Conservation (phyloP, 208 protist species). For the Phytomonas sp. region DNA sequence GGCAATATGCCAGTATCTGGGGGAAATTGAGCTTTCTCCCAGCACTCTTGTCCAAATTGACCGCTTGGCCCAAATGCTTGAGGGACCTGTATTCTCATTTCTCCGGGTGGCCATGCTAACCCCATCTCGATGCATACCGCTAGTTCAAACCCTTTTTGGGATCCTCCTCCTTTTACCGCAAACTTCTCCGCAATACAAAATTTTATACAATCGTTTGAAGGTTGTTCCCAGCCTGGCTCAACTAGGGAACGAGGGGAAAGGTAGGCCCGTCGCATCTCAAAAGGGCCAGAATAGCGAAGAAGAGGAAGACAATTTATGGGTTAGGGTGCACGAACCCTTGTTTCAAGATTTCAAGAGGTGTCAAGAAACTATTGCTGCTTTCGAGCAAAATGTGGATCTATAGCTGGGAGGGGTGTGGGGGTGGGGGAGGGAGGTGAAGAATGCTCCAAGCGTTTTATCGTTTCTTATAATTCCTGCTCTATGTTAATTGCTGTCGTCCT, state of each 20-base stretch:
- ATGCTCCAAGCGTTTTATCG: background rate
- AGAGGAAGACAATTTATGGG: background rate
- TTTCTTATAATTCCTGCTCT: background rate
- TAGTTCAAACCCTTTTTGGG: constrained; percentile 92
- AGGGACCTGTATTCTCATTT: constrained; percentile 92
- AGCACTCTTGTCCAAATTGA: constrained; percentile 92
- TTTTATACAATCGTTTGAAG: constrained; percentile 39
- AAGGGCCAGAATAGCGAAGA: background rate
- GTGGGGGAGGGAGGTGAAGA: too few relatives aligned
- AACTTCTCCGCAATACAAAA: constrained; percentile 72
- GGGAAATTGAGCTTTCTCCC: constrained; percentile 83
- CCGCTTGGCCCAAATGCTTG: constrained; percentile 93
- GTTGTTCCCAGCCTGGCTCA: background rate
- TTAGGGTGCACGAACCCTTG: background rate
- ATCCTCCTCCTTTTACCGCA: constrained; percentile 97
- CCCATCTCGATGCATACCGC: constrained; percentile 57
- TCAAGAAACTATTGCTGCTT: background rate
- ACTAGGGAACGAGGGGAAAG: constrained; percentile 6
- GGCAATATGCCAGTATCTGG: constrained; percentile 44
- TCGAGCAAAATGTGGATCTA: background rate
- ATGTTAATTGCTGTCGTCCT: background rate
- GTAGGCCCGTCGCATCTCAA: constrained; percentile 25
- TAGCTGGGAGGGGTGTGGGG: background rate
- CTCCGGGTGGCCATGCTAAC: constrained; percentile 89
- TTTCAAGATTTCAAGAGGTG: background rate